Percentiles rank a stretch among this genome's conserved stretches.
Evolutionary conservation across 2,329 filamentous ascomycete genomes (phyloP).

Genomic region (Verticillium isaacii): DNA sequence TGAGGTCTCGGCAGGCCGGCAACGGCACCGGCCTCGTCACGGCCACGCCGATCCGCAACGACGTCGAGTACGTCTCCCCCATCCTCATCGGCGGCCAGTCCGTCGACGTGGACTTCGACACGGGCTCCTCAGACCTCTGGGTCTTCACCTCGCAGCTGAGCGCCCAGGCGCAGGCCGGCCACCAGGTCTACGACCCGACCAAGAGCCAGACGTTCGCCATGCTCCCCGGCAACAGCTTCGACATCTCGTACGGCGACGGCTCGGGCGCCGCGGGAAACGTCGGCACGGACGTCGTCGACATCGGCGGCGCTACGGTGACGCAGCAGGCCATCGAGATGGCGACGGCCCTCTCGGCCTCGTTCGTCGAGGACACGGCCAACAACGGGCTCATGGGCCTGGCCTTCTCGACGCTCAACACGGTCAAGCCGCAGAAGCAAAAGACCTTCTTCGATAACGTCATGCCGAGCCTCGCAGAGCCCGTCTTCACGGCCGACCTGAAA

Average conservation of each 20-base stretch:
- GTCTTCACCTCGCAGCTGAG: constrained; percentile 61
- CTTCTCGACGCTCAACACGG: constrained; percentile 61
- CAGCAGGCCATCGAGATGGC: constrained; percentile 66
- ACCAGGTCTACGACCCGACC: constrained; percentile 35
- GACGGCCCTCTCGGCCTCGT: constrained; percentile 50
- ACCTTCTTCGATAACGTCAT: constrained; percentile 72
- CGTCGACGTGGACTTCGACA: constrained; percentile 68
- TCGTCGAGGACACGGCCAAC: constrained; percentile 53
- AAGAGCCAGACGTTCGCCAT: constrained; percentile 27
- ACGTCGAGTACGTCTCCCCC: constrained; percentile 65
- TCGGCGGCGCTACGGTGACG: constrained; percentile 59
- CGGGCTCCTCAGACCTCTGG: constrained; percentile 74
- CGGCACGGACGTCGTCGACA: constrained; percentile 61
- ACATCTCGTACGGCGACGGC: constrained; percentile 65
- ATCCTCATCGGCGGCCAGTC: constrained; percentile 66
- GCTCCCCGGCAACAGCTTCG: constrained; percentile 46
- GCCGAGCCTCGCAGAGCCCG: constrained; percentile 52
- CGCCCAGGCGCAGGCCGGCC: constrained; percentile 36
- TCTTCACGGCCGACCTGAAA: constrained; percentile 68
- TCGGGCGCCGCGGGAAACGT: constrained; percentile 60
- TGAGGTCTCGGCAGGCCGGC: constrained; percentile 3
- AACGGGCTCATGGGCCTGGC: constrained; percentile 68
- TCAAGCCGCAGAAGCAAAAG: constrained; percentile 57
- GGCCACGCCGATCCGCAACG: constrained; percentile 60
- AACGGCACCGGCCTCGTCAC: constrained; percentile 49